Percentiles rank a stretch among this genome's conserved stretches.
Conservation (phyloP, 2,329 filamentous ascomycete genomes). For the Cladosporium sp. region DNA sequence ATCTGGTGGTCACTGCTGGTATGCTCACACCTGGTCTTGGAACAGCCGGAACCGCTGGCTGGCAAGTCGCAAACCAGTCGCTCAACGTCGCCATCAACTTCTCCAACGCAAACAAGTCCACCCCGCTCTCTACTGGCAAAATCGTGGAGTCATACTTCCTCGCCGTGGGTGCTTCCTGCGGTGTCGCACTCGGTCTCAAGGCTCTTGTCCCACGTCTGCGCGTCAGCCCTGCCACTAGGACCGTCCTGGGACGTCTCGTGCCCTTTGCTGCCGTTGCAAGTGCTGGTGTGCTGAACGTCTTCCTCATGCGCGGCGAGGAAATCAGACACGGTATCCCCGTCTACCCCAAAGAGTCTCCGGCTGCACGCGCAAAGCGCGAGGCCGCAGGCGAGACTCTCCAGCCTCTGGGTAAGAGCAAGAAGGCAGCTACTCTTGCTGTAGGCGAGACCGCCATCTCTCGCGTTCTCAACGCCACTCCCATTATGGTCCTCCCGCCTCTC, state of each 20-base stretch:
- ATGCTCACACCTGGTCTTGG: constrained; percentile 90
- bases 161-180: constrained; percentile 88
- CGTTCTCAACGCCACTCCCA: constrained; percentile 88
- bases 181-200: constrained; percentile 88
- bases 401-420: constrained; percentile 78
- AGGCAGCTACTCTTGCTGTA: constrained; percentile 83
- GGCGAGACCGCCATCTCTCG: constrained; percentile 87
- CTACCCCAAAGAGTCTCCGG: constrained; percentile 71
- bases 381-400: constrained; percentile 28
- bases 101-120: constrained; percentile 96
- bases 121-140: constrained; percentile 72
- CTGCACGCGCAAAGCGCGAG: constrained; percentile 56
- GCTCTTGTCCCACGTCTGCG: constrained; percentile 76
- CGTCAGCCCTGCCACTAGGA: constrained; percentile 68
- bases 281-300: constrained; percentile 88
- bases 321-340: constrained; percentile 91
- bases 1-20: constrained; percentile 88
- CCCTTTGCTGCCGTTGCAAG: constrained; percentile 93
- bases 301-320: constrained; percentile 96
- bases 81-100: constrained; percentile 98
- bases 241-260: constrained; percentile 78
- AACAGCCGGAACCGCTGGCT: constrained; percentile 80
- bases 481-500: constrained; percentile 93
- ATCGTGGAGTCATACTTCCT: constrained; percentile 86
- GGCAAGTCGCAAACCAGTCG: constrained; percentile 96